Conservation (phyloP, 1,139 yeast genomes). For the Debaryomyces coudertii region DNA sequence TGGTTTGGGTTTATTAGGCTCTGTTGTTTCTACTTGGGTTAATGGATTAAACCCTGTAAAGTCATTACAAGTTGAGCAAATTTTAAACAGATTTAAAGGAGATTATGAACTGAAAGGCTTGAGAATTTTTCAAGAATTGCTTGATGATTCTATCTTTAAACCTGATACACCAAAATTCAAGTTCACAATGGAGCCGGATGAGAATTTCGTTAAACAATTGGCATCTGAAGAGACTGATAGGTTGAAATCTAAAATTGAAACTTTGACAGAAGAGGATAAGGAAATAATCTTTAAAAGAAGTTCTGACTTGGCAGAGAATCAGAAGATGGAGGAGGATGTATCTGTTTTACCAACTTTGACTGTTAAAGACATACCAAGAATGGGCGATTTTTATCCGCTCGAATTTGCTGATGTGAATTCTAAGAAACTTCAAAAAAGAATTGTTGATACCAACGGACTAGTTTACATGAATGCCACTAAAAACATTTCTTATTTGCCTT, state of each 20-base stretch:
- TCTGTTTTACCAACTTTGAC: slow-evolving; percentile 79
- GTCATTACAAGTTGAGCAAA: slow-evolving; percentile 63
- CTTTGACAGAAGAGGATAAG: slow-evolving; percentile 58
- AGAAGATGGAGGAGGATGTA: slow-evolving; percentile 69
- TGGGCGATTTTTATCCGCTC: slow-evolving; percentile 46
- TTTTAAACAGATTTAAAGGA: slow-evolving; percentile 59
- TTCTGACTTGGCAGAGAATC: slow-evolving; percentile 58
- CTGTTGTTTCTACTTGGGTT: slow-evolving; percentile 82
- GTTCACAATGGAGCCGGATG: slow-evolving; percentile 77
- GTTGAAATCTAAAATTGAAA: slow-evolving; percentile 45
- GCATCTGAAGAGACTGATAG: slow-evolving; percentile 59
- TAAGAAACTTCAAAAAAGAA: slow-evolving; percentile 45
- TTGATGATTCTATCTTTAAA: slow-evolving; percentile 54
- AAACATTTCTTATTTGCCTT: slow-evolving; percentile 59
- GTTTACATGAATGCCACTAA: slow-evolving; percentile 68
- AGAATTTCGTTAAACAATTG: slow-evolving; percentile 51
- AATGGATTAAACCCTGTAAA: slow-evolving; percentile 75
- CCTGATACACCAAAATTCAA: slow-evolving; percentile 57
- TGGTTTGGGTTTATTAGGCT: slow-evolving; percentile 77
- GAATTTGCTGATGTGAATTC: slow-evolving; percentile 34
- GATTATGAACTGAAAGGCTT: slow-evolving; percentile 61
- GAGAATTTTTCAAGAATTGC: slow-evolving; percentile 57
- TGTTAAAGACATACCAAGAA: slow-evolving; percentile 69
- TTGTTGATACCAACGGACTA: slow-evolving; percentile 74
- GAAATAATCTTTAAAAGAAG: slow-evolving; percentile 65